Base-by-base conservation (phyloP, 139 green algal species). In the Chlorokybus atmophyticus region DNA sequence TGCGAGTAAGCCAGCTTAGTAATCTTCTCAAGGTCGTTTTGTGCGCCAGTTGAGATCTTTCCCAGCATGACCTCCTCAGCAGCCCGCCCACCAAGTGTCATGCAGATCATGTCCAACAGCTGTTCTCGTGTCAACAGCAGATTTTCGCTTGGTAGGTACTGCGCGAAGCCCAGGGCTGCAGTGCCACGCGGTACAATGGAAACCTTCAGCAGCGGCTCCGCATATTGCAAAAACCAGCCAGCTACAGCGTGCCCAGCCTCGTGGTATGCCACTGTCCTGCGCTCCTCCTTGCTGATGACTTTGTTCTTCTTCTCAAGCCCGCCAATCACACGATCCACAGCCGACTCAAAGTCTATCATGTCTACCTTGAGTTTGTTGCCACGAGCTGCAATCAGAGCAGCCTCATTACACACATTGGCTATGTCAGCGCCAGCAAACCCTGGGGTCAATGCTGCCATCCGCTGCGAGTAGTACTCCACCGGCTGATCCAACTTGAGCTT, bases 301-400 rank as follows among this genome's bases (percentile, higher is more conserved):
- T 95, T 97, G 77, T 94, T 93, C 78, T 94, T 94, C 80, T 98
- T 98, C 81, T 99, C 92, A 62, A 96, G 68, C 0, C 92, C 92
- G 17, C 90, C 92, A 44, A 99, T 99, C 24, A 99, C 83, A 23
- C 92, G 74, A 78, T 99, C 92, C 21, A 93, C 82, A 14, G 92
- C 91, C 2, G 73, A 41, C 77, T 97, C 88, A 79, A 99, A 99
- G 76, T 98, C 78, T 0, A 64, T 28, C 76, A 95, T 76, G 44
- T 66, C 59, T 3, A 94, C 78, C 0, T 66, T 48, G 0, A 64
- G 38, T n/a, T 58, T 50, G 6, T 74, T 58, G 21, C 55, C 50
- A 4, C 91, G 69, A 10, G 91, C 91, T 17, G 91, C 91, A 3
- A 95, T 83, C 39, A 98, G 83, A 21, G 92, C 92, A 1, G 87